phyloP scores from a whole-genome alignment of 176 grass and related monocot species.

The Aegilops speltoides region DNA sequence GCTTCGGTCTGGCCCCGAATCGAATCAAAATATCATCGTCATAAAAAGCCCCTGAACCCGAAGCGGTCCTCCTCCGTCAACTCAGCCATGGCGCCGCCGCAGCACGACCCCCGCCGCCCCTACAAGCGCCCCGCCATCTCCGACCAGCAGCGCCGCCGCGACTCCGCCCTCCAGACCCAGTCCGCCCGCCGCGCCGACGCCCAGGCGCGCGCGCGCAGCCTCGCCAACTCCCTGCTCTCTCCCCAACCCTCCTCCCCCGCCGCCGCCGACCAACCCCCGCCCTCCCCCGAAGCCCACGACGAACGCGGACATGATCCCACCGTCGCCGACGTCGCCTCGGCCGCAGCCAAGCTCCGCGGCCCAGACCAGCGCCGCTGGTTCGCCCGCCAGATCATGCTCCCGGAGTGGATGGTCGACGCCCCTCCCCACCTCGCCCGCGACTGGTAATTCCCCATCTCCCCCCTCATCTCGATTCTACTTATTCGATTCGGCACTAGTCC shows the following conservation, averaged over 20 bases:
- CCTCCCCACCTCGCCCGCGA: conserved; percentile 70
- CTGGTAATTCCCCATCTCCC: conserved; percentile 44
- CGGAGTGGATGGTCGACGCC: conserved; percentile 93
- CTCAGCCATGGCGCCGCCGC: conserved; percentile 46
- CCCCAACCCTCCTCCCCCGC: not conserved
- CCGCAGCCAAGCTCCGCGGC: conserved; percentile 64
- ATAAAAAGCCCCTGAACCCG: not conserved
- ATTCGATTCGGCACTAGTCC: not conserved
- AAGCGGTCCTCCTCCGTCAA: not conserved
- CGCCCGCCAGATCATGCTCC: conserved; percentile 88
- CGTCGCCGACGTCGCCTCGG: conserved; percentile 43
- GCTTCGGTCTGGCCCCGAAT: not conserved
- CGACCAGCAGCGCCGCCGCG: conserved; percentile 92
- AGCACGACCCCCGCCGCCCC: conserved; percentile 54
- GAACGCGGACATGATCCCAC: not conserved
- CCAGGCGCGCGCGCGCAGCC: conserved; percentile 78
- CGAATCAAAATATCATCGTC: no score
- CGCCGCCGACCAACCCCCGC: not conserved
- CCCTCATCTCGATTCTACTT: not conserved
- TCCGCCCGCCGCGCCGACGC: conserved; percentile 75
- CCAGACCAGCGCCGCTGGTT: conserved; percentile 73
- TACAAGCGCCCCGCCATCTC: conserved; percentile 82
- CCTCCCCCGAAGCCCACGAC: not conserved
- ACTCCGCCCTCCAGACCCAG: conserved; percentile 73
- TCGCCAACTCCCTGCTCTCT: conserved; percentile 78